These are phyloP conservation scores for Aspergillus sp. DNA, from an alignment of 2,329 filamentous ascomycete species.

Conservation along the genomic window DNA sequence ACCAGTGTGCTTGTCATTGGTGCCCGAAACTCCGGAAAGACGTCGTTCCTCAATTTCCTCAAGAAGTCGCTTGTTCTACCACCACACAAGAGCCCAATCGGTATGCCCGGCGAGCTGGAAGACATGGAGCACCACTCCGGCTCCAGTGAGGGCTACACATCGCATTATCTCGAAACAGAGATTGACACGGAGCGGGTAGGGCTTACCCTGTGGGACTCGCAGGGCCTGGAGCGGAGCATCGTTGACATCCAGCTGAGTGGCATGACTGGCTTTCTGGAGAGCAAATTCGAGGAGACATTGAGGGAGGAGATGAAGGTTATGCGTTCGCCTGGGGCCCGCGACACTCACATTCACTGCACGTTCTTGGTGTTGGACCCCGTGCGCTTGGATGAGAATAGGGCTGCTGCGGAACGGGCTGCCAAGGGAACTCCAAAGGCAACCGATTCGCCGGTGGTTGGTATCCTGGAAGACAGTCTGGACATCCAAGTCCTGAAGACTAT, in stretches of 20 bases:
- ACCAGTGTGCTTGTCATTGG: slow-evolving; percentile 80
- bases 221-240: slow-evolving; percentile 87
- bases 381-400: slow-evolving; percentile 73
- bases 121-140: slow-evolving; percentile 47
- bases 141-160: slow-evolving; percentile 59
- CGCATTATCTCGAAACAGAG: slow-evolving; percentile 87
- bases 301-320: slow-evolving; percentile 96
- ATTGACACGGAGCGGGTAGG: slow-evolving; percentile 87
- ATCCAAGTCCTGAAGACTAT: slow-evolving; percentile 80
- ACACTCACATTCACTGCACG: slow-evolving; percentile 94
- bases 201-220: slow-evolving; percentile 91
- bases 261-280: slow-evolving; percentile 86
- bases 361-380: slow-evolving; percentile 85
- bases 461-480: slow-evolving; percentile 80
- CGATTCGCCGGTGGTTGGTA: slow-evolving; percentile 45
- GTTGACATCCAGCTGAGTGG: slow-evolving; percentile 90
- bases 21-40: slow-evolving; percentile 81
- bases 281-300: slow-evolving; percentile 97
- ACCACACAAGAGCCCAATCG: slow-evolving; percentile 60
- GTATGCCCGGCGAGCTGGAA: slow-evolving; percentile 47
- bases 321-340: slow-evolving; percentile 80
- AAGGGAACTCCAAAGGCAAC: slow-evolving; percentile 44
- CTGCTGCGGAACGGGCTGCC: slow-evolving; percentile 50
- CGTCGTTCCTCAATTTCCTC: slow-evolving; percentile 92
- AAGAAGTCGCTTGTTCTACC: slow-evolving; percentile 75